Evolutionary conservation across 257 asterid genomes (phyloP).

Genomic region (Solanum paucissectum): DNA sequence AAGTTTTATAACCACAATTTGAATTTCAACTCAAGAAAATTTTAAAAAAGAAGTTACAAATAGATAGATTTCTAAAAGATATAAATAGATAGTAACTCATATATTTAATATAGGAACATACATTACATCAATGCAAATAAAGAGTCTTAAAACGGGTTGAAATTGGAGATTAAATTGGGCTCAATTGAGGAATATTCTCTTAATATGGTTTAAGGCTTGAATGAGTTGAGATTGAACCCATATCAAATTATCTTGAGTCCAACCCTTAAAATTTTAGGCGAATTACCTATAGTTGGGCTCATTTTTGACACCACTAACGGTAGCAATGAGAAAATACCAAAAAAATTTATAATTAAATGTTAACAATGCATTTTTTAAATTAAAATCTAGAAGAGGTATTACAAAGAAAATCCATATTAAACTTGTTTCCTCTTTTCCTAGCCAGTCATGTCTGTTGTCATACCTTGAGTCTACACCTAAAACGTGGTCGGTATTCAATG

Average conservation of each 20-base stretch:
- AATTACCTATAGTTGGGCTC: not conserved
- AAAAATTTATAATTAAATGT: no score
- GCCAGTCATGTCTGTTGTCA: not conserved
- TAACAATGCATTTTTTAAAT: no score
- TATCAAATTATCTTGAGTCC: no score
- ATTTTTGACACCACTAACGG: not conserved
- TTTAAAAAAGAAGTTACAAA: no score
- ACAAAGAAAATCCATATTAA: not conserved
- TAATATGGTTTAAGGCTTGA: no score
- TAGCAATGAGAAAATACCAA: not conserved
- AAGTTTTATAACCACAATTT: no score
- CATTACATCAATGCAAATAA: no score
- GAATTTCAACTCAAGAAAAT: not conserved
- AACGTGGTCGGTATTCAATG: not conserved
- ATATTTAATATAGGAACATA: not conserved
- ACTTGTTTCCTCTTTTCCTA: not conserved
- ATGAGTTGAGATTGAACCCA: not conserved
- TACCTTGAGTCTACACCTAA: not conserved
- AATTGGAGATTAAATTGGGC: not conserved
- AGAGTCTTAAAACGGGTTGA: not conserved
- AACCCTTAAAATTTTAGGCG: not conserved
- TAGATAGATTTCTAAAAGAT: no score
- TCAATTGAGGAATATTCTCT: not conserved
- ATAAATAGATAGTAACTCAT: not conserved
- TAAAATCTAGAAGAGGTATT: not conserved